Evolutionary conservation across 441 rosid genomes (phyloP).

Genomic region (Adansonia rubrostipa): DNA sequence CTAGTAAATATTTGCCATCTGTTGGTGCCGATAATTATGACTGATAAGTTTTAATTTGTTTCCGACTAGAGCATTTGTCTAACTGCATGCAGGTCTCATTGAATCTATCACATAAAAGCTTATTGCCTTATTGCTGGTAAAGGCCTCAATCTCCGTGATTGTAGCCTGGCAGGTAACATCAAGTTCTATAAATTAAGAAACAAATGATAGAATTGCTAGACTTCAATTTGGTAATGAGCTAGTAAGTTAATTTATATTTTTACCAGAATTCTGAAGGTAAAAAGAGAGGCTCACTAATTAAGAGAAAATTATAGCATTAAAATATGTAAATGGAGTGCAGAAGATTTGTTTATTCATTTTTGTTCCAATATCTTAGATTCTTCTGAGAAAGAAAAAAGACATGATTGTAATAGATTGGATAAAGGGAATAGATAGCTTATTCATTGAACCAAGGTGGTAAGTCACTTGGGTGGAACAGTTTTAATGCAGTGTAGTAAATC

Average conservation of each 20-base stretch:
- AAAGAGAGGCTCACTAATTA: not conserved
- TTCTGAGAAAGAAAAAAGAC: not conserved
- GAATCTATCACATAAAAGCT: constrained; percentile 19
- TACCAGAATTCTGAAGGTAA: not conserved
- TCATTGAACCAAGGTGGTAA: not conserved
- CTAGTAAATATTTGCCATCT: not conserved
- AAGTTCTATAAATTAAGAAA: not conserved
- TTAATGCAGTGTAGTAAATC: not conserved
- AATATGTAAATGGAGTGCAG: not conserved
- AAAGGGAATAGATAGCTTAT: not conserved
- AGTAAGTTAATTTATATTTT: not conserved
- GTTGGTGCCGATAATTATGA: not conserved
- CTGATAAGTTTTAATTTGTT: not conserved
- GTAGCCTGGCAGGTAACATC: constrained; percentile 5
- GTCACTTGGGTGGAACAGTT: not conserved
- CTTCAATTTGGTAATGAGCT: not conserved
- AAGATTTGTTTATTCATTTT: not conserved
- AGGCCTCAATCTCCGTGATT: constrained; percentile 5
- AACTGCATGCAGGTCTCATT: not conserved
- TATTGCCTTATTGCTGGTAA: not conserved
- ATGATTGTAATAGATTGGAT: not conserved
- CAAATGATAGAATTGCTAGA: not conserved
- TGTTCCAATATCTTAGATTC: not conserved
- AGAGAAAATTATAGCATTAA: not conserved
- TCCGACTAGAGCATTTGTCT: not conserved